Evolutionary conservation across 1,139 yeast genomes (phyloP), one percentile per base, ranked within the genome.

Genomic region (Nadsonia starkeyi-henricii): DNA sequence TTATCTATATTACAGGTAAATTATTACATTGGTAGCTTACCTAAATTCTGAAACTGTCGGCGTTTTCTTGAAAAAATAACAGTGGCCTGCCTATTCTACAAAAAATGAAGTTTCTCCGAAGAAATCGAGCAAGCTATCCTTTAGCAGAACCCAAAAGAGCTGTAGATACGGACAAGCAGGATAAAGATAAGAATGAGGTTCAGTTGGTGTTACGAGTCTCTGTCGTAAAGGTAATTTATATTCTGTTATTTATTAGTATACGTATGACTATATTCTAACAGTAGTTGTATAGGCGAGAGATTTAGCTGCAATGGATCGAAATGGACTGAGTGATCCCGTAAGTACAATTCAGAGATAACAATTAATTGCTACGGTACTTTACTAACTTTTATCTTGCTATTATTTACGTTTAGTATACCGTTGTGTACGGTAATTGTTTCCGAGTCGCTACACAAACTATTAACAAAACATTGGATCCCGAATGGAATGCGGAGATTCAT

Each of bases 401-500:
- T n/a, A n/a, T 23, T 5, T 23, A 23, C 9, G 28, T 23, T n/a
- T 13, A 33, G 39, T 62, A 58, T 45, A 62, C 56, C 12, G 62
- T 57, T 4, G 49, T 62, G 3, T 47, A 58, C 15, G 57, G 61
- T 12, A 58, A 60, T 47, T 62, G 58, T 42, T 60, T 53, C 47
- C 54, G 62, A 42, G 58, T 53, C 46, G 57, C 66, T n/a, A 67
- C 71, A 0, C 60, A 57, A 42, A 62, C 67, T 21, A 56, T 57
- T n/a, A 58, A 60, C 41, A 54, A 58, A 12, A 59, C 64, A 0
- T 56, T 60, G n/a, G 55, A 60, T 44, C 68, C 70, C 0, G 62
- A 54, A 37, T 70, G 73, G 73, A 59, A 65, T 49, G 57, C 63
- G 12, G 56, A 62, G 13, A 57, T 65, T 41, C 47, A 55, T 36